phyloP scores from a whole-genome alignment of 257 asterid species.

The Ligustrum vulgare region DNA sequence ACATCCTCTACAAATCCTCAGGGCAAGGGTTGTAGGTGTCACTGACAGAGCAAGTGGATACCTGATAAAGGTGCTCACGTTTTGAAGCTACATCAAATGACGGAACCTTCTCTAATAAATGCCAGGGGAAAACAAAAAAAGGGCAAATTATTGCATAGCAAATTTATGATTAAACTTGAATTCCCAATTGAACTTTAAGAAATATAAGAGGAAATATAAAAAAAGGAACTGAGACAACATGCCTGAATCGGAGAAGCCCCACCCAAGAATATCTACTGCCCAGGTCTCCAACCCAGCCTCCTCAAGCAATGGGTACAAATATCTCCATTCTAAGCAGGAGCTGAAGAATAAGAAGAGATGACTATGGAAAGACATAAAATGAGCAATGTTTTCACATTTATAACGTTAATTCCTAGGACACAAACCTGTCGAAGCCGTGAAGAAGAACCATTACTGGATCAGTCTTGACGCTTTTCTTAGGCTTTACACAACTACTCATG shows the following conservation, averaged over 20 bases:
- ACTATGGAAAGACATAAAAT: constrained; percentile 28
- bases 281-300: constrained; percentile 80
- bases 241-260: constrained; percentile 97
- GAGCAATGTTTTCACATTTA: constrained; percentile 21
- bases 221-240: constrained; percentile 20
- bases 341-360: constrained; percentile 65
- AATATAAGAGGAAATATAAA: constrained; percentile 10
- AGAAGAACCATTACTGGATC: constrained; percentile 84
- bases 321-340: constrained; percentile 97
- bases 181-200: not conserved
- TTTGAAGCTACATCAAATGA: constrained; percentile 78
- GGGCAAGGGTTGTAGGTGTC: no score
- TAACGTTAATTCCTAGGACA: constrained; percentile 17
- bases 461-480: constrained; percentile 35
- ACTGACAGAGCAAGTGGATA: constrained; percentile 22
- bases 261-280: constrained; percentile 90
- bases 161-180: not conserved
- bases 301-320: constrained; percentile 80
- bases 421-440: constrained; percentile 95
- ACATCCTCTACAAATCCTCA: no score
- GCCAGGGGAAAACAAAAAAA: constrained; percentile 20
- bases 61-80: constrained; percentile 92
- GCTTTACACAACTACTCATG: constrained; percentile 89
- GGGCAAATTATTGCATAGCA: constrained; percentile 11
- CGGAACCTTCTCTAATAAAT: constrained; percentile 58